Percentiles rank a stretch among this genome's conserved stretches.
phyloP scores from a whole-genome alignment of 306 rosid genomes.

The Ormosia emarginata region DNA sequence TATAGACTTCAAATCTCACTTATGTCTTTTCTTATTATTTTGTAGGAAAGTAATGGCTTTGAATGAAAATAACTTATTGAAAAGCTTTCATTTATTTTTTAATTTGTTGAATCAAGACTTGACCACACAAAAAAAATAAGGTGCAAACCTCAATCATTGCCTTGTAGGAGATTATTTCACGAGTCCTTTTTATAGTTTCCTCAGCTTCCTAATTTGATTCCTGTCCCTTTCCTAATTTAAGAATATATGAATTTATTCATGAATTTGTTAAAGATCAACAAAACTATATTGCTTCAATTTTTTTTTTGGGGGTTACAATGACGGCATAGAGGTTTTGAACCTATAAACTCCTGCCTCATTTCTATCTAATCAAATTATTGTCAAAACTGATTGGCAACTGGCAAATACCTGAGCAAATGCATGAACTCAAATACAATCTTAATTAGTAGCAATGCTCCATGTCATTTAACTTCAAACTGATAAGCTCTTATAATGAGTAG shows the following conservation, averaged over 20 bases:
- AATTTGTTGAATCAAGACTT: constrained; percentile 12
- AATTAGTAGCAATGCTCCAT: not conserved
- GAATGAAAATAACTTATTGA: not conserved
- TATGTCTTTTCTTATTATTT: not conserved
- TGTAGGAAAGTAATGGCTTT: not conserved
- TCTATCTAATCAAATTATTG: not conserved
- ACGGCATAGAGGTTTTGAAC: not conserved
- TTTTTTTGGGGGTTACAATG: not conserved
- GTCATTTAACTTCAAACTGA: constrained; percentile 3
- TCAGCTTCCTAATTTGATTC: not conserved
- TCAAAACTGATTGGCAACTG: not conserved
- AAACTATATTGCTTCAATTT: not conserved
- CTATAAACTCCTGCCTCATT: not conserved
- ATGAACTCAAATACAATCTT: not conserved
- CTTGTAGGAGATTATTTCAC: not conserved
- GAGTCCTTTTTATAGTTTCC: not conserved
- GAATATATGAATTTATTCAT: not conserved
- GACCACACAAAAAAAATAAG: not conserved
- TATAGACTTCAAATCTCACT: not conserved
- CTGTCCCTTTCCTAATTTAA: not conserved
- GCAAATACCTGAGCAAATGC: not conserved
- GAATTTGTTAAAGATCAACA: not conserved
- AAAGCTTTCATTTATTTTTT: not conserved
- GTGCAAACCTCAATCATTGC: not conserved
- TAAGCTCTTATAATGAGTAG: not conserved